Conservation (phyloP, 768 basidiomycete genomes). For the Rhizopogon rudus region DNA sequence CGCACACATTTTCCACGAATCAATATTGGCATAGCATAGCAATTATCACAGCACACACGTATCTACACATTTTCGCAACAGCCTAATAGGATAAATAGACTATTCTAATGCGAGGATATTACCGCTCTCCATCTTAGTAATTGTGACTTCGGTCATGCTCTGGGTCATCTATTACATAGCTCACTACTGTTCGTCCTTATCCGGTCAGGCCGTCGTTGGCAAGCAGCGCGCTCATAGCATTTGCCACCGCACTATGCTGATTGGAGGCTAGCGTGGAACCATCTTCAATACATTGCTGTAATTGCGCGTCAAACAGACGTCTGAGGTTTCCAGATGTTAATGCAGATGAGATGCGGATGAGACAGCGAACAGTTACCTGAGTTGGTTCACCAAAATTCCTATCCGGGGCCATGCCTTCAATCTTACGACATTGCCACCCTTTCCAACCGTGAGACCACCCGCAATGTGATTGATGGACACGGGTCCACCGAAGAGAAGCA, state of each 20-base stretch:
- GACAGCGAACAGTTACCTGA: conserved; percentile 46
- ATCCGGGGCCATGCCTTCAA: conserved; percentile 86
- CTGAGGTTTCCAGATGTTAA: conserved; percentile 28
- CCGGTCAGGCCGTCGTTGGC: conserved; percentile 29
- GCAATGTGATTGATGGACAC: conserved; percentile 75
- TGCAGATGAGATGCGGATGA: not conserved
- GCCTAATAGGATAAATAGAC: not conserved
- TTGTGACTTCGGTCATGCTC: too few relatives aligned
- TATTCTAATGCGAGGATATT: too few relatives aligned
- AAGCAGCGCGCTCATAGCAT: conserved; percentile 37
- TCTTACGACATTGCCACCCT: conserved; percentile 48
- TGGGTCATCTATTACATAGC: too few relatives aligned
- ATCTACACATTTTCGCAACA: not conserved
- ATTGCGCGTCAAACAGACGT: conserved; percentile 63
- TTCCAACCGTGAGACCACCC: conserved; percentile 67
- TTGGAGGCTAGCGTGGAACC: conserved; percentile 44
- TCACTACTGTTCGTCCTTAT: not conserved
- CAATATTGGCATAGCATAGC: not conserved
- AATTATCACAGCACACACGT: not conserved
- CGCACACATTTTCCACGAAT: not conserved
- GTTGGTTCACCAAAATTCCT: conserved; percentile 82
- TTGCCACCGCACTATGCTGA: conserved; percentile 49
- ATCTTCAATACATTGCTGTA: conserved; percentile 60
- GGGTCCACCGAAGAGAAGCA: conserved; percentile 79
- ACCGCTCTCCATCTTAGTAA: too few relatives aligned